Conservation (phyloP, 2,329 filamentous ascomycete genomes). For the Penicillium sp. region DNA sequence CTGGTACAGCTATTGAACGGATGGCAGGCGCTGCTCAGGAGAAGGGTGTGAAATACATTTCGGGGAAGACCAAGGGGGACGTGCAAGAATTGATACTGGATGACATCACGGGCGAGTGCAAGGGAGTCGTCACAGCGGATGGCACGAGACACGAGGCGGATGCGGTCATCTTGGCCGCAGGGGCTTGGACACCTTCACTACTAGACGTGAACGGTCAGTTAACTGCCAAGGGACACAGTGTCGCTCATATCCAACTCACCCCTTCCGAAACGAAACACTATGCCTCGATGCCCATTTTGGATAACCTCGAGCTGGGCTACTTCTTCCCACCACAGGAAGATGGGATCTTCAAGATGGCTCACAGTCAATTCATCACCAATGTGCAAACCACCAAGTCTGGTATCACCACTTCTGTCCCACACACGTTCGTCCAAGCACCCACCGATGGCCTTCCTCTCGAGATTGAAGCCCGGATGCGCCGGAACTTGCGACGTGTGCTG, state of each 20-base stretch:
- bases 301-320: constrained; percentile 17
- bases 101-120: constrained; percentile 2
- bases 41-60: constrained; percentile 20
- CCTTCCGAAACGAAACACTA: constrained; percentile 15
- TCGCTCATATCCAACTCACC: constrained; percentile 22
- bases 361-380: constrained; percentile 16
- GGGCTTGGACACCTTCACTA: constrained; percentile 17
- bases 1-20: constrained; percentile 14
- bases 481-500: constrained; percentile 4
- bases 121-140: constrained; percentile 13
- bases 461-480: constrained; percentile 10
- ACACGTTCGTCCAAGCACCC: constrained; percentile 8
- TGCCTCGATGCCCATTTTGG: constrained; percentile 14
- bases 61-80: constrained; percentile 11
- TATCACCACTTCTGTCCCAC: constrained; percentile 9
- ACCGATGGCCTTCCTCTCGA: constrained; percentile 12
- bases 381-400: neutral
- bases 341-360: constrained; percentile 12
- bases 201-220: constrained; percentile 18
- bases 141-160: constrained; percentile 17
- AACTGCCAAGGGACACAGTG: constrained; percentile 14
- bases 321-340: constrained; percentile 14
- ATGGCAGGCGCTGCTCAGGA: constrained; percentile 18
- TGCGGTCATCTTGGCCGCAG: constrained; percentile 16
- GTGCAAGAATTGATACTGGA: constrained; percentile 11